Conservation (phyloP, 306 rosid genomes). For the Trifolium repens region DNA sequence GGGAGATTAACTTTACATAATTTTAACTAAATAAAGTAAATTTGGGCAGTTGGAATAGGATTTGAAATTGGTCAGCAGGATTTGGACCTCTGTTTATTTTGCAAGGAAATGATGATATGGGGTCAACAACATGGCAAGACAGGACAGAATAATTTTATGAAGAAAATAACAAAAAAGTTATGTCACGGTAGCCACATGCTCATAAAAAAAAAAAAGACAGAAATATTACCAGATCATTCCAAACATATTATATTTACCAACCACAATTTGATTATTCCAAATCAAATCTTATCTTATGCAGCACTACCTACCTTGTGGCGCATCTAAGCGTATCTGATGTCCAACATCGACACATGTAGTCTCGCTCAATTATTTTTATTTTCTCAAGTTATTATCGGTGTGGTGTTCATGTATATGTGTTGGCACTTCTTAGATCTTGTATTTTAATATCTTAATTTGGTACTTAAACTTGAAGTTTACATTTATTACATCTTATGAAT, state of each 20-base stretch:
- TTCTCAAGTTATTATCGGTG: no score
- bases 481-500: conserved; percentile 1
- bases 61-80: conserved; percentile 27
- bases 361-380: no score
- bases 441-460: neutral
- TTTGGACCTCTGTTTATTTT: conserved; percentile 29
- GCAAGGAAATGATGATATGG: conserved; percentile 36
- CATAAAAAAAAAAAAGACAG: conserved; percentile 3
- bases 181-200: conserved; percentile 29
- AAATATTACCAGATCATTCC: conserved; percentile 11
- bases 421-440: no score
- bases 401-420: no score
- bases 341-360: no score
- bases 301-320: no score
- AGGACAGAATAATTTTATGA: conserved; percentile 13
- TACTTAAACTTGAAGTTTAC: neutral
- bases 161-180: conserved; percentile 20
- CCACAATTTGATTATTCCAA: conserved; percentile 21
- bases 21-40: conserved; percentile 42
- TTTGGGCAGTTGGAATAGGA: conserved; percentile 27
- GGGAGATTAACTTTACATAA: conserved; percentile 39
- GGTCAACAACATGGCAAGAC: conserved; percentile 39
- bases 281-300: neutral
- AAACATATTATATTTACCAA: conserved; percentile 17
- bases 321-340: no score